Base-by-base conservation (phyloP, 768 basidiomycete genomes). In the Mycena belliarum region DNA sequence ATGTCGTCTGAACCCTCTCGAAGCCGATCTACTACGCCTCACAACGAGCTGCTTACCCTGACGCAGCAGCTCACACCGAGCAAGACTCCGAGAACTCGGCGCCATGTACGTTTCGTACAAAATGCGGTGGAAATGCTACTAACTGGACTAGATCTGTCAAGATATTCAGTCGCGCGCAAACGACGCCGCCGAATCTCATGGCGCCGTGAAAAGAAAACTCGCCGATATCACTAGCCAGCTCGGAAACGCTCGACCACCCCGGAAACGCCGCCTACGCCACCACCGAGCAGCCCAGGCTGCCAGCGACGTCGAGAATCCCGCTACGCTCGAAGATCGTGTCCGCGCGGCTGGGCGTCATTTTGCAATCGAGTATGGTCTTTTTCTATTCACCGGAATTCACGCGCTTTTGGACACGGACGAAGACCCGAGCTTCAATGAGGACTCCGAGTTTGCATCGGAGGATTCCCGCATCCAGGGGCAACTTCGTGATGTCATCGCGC, bases 11-110 rank as follows among this genome's bases (percentile, higher is more conserved):
- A 20, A 10, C 11, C 52, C 1, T n/a, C n/a, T n/a, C 53, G 11
- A 35, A 45, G 43, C 18, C 42, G 42, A 45, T 33, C 52, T 33
- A 33, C 42, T 18, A 53, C 52, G 28, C 52, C 53, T 1, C 9
- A 28, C 53, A 47, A 15, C n/a, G 45, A 47, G 4, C 15, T 55
- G 53, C 53, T 55, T 15, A 21, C 38, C 0, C 32, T 55, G 11
- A 46, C 53, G 26, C 53, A 55, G 45, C 53, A 55, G 21, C 53
- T 55, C 45, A 55, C 53, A 8, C 53, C 53, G 11, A 12, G n/a
- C 33, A 55, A 55, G 18, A 55, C 11, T 15, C 53, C 53, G 18
- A 20, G 16, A n/a, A 15, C 26, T 2, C 53, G 53, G n/a, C n/a
- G n/a, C 12, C 32, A 47, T 44, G 53, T 46, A 0, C 16, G 33